Conservation (phyloP, 495 filamentous ascomycete genomes). For the Trichoderma asperelloides region DNA sequence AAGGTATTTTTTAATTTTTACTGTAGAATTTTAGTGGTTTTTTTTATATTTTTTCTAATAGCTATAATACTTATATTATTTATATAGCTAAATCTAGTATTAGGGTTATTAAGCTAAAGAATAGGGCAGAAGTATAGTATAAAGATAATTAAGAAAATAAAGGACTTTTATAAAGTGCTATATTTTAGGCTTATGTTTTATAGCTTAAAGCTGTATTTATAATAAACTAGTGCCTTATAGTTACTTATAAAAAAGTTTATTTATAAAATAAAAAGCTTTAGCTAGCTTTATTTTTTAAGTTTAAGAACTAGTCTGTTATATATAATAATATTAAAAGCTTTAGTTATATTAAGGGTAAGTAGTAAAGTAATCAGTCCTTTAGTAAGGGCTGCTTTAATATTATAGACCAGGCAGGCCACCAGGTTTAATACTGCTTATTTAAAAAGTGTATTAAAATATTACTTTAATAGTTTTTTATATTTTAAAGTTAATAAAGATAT, state of each 20-base stretch:
- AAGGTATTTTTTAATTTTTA: not conserved
- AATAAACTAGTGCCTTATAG: not conserved
- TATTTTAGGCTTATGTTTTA: not conserved
- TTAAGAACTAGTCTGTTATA: not conserved
- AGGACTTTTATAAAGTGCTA: not conserved
- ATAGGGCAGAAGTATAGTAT: not conserved
- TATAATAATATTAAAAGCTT: not conserved
- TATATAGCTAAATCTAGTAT: not conserved
- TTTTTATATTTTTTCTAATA: not conserved
- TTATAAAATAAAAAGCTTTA: not conserved
- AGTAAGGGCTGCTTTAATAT: not conserved
- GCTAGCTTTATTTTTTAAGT: not conserved
- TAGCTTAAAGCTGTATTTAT: not conserved
- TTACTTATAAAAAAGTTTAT: not conserved
- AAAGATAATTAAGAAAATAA: not conserved
- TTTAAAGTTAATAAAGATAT: not conserved
- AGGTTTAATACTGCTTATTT: not conserved
- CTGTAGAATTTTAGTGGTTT: not conserved
- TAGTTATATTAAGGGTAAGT: not conserved
- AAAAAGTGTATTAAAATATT: not conserved
- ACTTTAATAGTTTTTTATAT: not conserved
- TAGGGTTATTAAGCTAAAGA: not conserved
- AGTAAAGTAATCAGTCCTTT: not conserved
- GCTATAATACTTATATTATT: not conserved
- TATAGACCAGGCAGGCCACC: not conserved